Evolutionary conservation across 768 basidiomycete genomes (phyloP).

Genomic region (Clathrus columnatus): DNA sequence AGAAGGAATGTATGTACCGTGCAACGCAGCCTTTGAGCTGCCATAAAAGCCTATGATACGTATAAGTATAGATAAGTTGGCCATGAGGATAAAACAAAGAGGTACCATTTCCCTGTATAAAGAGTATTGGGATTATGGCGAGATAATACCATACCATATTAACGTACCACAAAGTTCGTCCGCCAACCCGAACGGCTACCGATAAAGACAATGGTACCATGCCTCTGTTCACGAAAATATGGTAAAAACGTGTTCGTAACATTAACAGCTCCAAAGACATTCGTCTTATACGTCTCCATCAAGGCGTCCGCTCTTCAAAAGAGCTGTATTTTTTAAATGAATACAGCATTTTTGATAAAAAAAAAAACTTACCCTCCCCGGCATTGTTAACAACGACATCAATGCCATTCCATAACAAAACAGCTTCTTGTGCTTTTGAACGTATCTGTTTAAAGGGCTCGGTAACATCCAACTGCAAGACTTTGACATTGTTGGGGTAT

Average conservation of each 20-base stretch:
- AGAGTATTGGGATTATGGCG: background rate
- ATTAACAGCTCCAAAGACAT: constrained; percentile 40
- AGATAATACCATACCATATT: background rate
- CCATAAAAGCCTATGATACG: constrained; percentile 33
- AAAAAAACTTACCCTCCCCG: constrained; percentile 35
- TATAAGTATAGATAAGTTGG: background rate
- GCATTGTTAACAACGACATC: constrained; percentile 39
- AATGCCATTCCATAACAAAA: constrained; percentile 24
- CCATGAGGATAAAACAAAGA: background rate
- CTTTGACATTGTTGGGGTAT: background rate
- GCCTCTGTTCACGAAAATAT: constrained; percentile 36
- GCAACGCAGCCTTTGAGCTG: constrained; percentile 53
- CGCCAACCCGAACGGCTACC: constrained; percentile 50
- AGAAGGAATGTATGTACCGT: constrained; percentile 28
- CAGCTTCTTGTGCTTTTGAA: constrained; percentile 24
- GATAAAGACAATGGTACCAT: constrained; percentile 40
- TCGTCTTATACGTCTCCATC: constrained; percentile 33
- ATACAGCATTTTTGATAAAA: background rate
- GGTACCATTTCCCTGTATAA: constrained; percentile 2
- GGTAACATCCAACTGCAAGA: constrained; percentile 14
- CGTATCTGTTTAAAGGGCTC: constrained; percentile 24
- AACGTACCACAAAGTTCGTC: background rate
- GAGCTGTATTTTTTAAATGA: too few species aligned
- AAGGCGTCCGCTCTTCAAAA: constrained; percentile 24
- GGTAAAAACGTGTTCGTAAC: constrained; percentile 46